These are phyloP conservation scores for Castanea crenata DNA, from an alignment of 306 rosid genomes.

Conservation along the genomic window DNA sequence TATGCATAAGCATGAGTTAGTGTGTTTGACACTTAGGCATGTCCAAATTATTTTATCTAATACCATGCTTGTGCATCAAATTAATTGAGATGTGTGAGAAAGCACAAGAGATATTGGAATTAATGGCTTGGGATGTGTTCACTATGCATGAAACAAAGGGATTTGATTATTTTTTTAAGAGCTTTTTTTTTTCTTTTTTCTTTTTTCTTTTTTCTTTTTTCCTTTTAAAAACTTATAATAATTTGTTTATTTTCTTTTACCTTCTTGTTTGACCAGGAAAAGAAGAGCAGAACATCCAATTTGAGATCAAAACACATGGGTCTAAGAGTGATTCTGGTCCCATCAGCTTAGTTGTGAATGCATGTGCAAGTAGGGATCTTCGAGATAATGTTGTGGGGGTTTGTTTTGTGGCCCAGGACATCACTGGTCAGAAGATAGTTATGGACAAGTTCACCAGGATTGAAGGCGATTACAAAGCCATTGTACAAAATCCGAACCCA, in stretches of 20 bases:
- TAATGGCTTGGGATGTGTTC: conserved; percentile 5
- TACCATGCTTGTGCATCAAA: conserved; percentile 5
- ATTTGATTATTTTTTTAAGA: neutral
- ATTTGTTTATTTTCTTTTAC: conserved; percentile 20
- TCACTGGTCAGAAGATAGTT: conserved; percentile 87
- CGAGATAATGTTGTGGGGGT: conserved; percentile 80
- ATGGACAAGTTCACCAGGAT: conserved; percentile 96
- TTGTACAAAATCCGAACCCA: conserved; percentile 86
- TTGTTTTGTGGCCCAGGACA: conserved; percentile 97
- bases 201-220: neutral
- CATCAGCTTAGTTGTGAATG: conserved; percentile 83
- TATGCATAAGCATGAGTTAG: neutral
- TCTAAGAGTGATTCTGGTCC: conserved; percentile 61
- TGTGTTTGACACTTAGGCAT: conserved; percentile 11
- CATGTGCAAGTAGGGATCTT: conserved; percentile 91
- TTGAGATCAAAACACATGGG: conserved; percentile 84
- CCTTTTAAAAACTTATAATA: neutral
- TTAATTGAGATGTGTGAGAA: conserved; percentile 6
- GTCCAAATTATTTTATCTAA: conserved; percentile 4
- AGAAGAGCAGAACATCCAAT: conserved; percentile 87
- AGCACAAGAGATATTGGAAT: neutral
- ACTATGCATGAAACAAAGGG: neutral
- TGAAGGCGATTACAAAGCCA: conserved; percentile 96
- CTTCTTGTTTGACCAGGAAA: conserved; percentile 55
- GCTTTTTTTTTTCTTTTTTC: neutral